These are phyloP conservation scores for Ceratorhiza oryzae-sativae DNA, from an alignment of 1,284 basidiomycete species.

Conservation along the genomic window DNA sequence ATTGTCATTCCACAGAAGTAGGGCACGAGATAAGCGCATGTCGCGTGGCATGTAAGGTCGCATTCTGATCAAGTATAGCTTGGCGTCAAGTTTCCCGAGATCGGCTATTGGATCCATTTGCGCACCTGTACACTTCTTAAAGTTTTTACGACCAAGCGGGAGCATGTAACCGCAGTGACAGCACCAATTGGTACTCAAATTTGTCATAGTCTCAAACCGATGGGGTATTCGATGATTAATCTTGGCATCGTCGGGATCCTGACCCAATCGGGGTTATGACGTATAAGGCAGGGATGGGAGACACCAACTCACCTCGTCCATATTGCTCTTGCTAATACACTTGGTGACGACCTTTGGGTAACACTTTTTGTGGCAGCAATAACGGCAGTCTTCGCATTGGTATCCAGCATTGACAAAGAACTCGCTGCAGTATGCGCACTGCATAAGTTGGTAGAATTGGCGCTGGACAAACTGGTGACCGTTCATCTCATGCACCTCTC, in stretches of 20 bases:
- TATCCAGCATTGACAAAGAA: slow-evolving; percentile 97
- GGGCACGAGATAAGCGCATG: slow-evolving; percentile 97
- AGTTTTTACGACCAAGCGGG: slow-evolving; percentile 95
- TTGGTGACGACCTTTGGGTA: slow-evolving; percentile 99
- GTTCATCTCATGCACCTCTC: slow-evolving; percentile 99
- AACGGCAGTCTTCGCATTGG: slow-evolving; percentile 99
- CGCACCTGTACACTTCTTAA: slow-evolving; percentile 81
- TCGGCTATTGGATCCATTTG: not conserved
- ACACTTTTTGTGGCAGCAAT: slow-evolving; percentile 99
- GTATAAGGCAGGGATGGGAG: slow-evolving; percentile 21
- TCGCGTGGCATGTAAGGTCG: slow-evolving; percentile 95
- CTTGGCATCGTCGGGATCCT: slow-evolving; percentile 98
- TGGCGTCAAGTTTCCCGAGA: not conserved
- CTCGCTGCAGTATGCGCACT: slow-evolving; percentile 97
- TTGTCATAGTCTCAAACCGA: slow-evolving; percentile 96
- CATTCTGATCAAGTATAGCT: slow-evolving; percentile 65
- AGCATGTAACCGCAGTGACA: slow-evolving; percentile 99
- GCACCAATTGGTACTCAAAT: slow-evolving; percentile 99
- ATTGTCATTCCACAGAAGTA: slow-evolving; percentile 99
- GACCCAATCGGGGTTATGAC: slow-evolving; percentile 22
- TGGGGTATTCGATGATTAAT: slow-evolving; percentile 99
- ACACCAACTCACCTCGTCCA: slow-evolving; percentile 72
- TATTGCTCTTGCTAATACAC: slow-evolving; percentile 97
- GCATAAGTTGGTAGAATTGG: slow-evolving; percentile 98
- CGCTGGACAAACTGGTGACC: slow-evolving; percentile 97